These are phyloP conservation scores for Amanita subjunquillea DNA, from an alignment of 768 basidiomycete genomes.

Conservation along the genomic window DNA sequence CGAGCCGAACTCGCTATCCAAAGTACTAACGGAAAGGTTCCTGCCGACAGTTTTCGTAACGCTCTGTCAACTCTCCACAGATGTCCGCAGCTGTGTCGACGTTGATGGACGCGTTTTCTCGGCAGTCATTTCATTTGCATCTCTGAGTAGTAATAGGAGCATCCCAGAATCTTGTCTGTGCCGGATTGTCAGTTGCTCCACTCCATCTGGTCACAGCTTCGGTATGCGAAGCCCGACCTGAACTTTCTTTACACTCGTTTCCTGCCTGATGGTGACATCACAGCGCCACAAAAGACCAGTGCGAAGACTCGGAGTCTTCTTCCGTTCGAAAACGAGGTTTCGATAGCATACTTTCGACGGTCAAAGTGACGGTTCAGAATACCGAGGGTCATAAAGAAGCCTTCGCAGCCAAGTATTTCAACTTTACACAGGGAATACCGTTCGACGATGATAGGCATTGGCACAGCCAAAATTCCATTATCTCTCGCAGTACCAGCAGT, in stretches of 20 bases:
- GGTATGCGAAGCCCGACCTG: conserved; percentile 10
- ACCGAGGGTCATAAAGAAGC: conserved; percentile 7
- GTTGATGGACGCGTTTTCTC: conserved; percentile 46
- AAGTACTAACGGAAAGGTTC: conserved; percentile 24
- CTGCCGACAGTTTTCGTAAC: conserved; percentile 27
- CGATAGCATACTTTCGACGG: conserved; percentile 14
- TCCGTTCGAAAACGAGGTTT: conserved; percentile 27
- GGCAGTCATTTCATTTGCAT: conserved; percentile 28
- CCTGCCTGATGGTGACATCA: background rate
- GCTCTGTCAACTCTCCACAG: conserved; percentile 16
- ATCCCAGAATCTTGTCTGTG: background rate
- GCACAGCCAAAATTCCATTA: conserved; percentile 41
- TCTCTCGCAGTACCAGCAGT: conserved; percentile 48
- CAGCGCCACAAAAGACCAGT: background rate
- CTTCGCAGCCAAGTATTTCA: conserved; percentile 15
- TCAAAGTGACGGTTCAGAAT: conserved; percentile 11
- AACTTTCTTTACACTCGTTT: conserved; percentile 12
- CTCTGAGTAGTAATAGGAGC: conserved; percentile 1
- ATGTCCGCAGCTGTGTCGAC: conserved; percentile 22
- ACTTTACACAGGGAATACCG: conserved; percentile 26
- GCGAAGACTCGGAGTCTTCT: conserved; percentile 11
- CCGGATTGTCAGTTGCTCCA: background rate
- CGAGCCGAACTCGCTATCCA: conserved; percentile 18
- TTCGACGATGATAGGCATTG: conserved; percentile 50
- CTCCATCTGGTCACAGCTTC: conserved; percentile 6